Percentiles rank a stretch among this genome's conserved stretches.
These are phyloP conservation scores for Apiospora phragmitis DNA, from an alignment of 2,329 filamentous ascomycete species.

Conservation along the genomic window DNA sequence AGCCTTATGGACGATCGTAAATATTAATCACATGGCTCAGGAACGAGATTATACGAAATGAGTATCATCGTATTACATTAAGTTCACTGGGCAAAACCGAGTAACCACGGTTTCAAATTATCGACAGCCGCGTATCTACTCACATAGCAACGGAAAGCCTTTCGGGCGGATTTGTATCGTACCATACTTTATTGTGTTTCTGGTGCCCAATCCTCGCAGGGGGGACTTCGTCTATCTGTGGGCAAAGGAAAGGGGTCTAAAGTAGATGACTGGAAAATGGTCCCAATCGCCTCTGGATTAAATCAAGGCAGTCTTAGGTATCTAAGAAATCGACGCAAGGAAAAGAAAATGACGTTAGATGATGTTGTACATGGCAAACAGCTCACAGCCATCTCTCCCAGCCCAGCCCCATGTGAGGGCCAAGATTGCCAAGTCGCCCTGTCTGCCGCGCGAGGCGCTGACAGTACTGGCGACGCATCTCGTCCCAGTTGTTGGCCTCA, in stretches of 20 bases:
- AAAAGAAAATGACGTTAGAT: neutral
- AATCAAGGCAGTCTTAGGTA: neutral
- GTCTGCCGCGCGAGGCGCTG: neutral
- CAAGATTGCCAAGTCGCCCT: neutral
- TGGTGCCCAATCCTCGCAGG: neutral
- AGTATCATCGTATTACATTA: no score
- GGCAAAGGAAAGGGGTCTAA: neutral
- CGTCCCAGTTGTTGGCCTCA: neutral
- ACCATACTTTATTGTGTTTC: neutral
- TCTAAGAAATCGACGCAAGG: neutral
- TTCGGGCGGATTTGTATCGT: neutral
- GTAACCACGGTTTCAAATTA: no score
- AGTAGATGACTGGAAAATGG: neutral
- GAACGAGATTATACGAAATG: no score
- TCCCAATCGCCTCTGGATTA: neutral
- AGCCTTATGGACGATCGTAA: no score
- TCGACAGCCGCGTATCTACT: neutral
- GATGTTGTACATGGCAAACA: neutral
- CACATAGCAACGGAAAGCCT: neutral
- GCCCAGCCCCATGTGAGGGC: neutral
- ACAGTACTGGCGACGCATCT: neutral
- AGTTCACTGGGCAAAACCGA: no score
- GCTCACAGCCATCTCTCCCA: neutral
- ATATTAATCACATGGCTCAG: no score
- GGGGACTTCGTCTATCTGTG: neutral